phyloP scores from a whole-genome alignment of 2,329 filamentous ascomycete genomes.

The Neofusicoccum umdonicola region DNA sequence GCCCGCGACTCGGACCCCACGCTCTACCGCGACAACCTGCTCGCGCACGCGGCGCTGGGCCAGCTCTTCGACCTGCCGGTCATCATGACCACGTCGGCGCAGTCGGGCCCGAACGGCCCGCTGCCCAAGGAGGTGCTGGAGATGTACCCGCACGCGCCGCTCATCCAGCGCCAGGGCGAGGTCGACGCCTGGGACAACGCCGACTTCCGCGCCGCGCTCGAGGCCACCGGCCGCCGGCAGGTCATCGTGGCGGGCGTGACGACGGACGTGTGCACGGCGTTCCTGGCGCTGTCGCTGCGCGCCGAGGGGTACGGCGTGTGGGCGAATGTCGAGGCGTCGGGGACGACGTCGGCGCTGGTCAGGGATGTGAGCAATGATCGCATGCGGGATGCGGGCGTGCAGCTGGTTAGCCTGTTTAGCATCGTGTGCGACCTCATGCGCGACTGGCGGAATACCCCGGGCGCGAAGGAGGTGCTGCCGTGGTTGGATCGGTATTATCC shows the following conservation, averaged over 20 bases:
- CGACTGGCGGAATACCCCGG: conserved; percentile 61
- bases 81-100: conserved; percentile 68
- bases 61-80: conserved; percentile 67
- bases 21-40: conserved; percentile 64
- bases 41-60: conserved; percentile 66
- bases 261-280: conserved; percentile 69
- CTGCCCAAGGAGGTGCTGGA: conserved; percentile 67
- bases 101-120: conserved; percentile 65
- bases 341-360: conserved; percentile 61
- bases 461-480: conserved; percentile 56
- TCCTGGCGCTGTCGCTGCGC: conserved; percentile 69
- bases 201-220: conserved; percentile 64
- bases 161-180: conserved; percentile 68
- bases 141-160: conserved; percentile 64
- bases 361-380: conserved; percentile 64
- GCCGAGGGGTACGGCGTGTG: conserved; percentile 71
- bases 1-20: conserved; percentile 66
- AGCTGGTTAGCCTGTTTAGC: conserved; percentile 60
- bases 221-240: conserved; percentile 64
- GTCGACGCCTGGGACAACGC: conserved; percentile 76
- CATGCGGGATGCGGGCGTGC: conserved; percentile 66
- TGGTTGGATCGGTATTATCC: conserved; percentile 65
- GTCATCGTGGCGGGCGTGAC: conserved; percentile 70
- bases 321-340: conserved; percentile 69
- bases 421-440: conserved; percentile 69